phyloP scores from a whole-genome alignment of 2,329 filamentous ascomycete species.

The Cytospora paraplurivora region DNA sequence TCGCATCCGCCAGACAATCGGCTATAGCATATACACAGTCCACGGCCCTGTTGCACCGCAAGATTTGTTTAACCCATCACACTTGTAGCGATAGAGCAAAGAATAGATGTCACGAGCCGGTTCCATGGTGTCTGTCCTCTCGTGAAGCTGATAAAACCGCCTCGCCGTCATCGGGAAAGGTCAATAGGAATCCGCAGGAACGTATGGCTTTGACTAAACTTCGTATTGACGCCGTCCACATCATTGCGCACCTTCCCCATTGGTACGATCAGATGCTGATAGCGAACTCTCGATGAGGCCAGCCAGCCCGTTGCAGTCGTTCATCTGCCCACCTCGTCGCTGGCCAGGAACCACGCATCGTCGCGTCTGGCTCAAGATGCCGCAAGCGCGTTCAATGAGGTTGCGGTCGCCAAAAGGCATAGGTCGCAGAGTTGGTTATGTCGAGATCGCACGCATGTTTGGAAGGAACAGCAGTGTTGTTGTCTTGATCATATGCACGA shows the following conservation, averaged over 20 bases:
- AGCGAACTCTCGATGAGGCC: background rate
- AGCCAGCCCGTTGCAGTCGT: background rate
- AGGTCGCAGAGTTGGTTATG: background rate
- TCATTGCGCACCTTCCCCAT: background rate
- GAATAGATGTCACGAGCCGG: background rate
- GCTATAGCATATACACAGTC: background rate
- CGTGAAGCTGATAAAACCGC: background rate
- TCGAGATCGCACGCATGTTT: background rate
- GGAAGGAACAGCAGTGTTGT: background rate
- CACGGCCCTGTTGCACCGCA: background rate
- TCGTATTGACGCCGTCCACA: background rate
- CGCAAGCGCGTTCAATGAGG: too few species aligned
- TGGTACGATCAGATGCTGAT: background rate
- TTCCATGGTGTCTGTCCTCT: background rate
- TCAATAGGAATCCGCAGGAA: background rate
- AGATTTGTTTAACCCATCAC: background rate
- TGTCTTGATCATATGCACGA: constrained; percentile 58
- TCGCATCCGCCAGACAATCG: background rate
- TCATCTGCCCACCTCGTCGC: background rate
- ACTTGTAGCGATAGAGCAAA: background rate
- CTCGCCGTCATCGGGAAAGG: background rate
- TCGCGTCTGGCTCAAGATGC: background rate
- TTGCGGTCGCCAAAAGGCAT: background rate
- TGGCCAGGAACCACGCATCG: background rate
- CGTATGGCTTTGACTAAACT: background rate